phyloP scores from a whole-genome alignment of 192 early-diverging fungal genomes.

The Linnemannia elongata region DNA sequence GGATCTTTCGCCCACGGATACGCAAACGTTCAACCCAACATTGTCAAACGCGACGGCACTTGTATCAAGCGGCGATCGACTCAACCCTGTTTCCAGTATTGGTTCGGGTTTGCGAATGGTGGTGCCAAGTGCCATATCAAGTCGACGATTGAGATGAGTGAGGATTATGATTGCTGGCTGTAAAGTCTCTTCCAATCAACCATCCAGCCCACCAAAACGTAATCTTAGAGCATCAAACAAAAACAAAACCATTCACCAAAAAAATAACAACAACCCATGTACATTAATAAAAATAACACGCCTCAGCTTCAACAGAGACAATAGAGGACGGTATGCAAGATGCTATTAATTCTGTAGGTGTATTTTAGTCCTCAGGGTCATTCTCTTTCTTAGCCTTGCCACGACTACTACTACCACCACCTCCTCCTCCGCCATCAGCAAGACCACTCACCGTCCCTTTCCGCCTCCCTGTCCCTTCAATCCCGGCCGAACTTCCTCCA shows the following conservation, averaged over 20 bases:
- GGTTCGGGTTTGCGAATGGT: conserved; percentile 55
- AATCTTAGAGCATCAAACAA: too few relatives aligned
- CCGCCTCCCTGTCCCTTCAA: background rate
- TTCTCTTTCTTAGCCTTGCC: background rate
- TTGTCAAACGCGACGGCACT: conserved; percentile 48
- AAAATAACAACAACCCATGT: background rate
- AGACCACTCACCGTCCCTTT: background rate
- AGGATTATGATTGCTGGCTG: conserved; percentile 57
- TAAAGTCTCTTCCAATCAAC: background rate
- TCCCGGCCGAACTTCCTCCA: background rate
- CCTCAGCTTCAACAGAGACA: background rate
- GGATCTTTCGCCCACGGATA: conserved; percentile 53
- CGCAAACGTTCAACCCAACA: conserved; percentile 45
- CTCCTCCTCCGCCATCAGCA: background rate
- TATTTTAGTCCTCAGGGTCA: background rate
- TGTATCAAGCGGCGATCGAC: conserved; percentile 45
- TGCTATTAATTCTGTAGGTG: background rate
- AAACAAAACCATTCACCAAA: too few relatives aligned
- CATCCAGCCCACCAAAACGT: too few relatives aligned
- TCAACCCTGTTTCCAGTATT: conserved; percentile 54
- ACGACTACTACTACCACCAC: background rate
- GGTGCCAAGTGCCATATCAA: conserved; percentile 29
- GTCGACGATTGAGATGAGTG: conserved; percentile 49
- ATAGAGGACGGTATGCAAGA: background rate
- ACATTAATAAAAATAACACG: background rate